phyloP scores from a whole-genome alignment of 1,284 basidiomycete genomes.

The Naganishia liquefaciens region DNA sequence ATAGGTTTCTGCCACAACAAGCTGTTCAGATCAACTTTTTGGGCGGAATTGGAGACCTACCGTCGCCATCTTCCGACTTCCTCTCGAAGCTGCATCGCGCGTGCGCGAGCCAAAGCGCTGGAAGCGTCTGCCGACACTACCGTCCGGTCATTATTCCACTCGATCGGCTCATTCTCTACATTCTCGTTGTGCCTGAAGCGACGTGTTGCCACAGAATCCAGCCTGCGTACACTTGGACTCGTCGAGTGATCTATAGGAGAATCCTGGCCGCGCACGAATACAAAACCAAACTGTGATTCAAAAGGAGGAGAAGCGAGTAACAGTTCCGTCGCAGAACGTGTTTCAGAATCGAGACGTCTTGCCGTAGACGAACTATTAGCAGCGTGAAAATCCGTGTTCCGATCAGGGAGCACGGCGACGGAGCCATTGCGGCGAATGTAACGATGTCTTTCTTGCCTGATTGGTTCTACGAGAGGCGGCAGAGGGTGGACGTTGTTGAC shows the following conservation, averaged over 20 bases:
- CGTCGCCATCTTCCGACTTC: conserved; percentile 8
- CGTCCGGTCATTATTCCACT: background rate
- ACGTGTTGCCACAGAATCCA: background rate
- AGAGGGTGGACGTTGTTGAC: background rate
- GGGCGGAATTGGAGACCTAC: background rate
- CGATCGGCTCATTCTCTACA: conserved; percentile 9
- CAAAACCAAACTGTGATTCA: background rate
- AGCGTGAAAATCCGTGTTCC: background rate
- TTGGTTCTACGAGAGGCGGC: background rate
- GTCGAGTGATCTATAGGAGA: background rate
- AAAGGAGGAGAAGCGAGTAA: background rate
- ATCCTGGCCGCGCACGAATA: background rate
- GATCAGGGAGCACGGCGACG: background rate
- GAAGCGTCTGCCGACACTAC: background rate
- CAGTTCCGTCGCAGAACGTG: background rate
- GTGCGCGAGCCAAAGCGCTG: background rate
- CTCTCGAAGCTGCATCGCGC: conserved; percentile 4
- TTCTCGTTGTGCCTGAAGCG: background rate
- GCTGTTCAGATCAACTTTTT: too few relatives aligned
- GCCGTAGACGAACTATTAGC: background rate
- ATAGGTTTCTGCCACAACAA: too few relatives aligned
- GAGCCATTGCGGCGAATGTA: background rate
- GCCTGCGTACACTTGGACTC: background rate
- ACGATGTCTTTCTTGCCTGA: background rate
- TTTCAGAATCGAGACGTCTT: background rate